Base-by-base conservation (phyloP, 768 basidiomycete genomes). In the Calocybe cyanea region DNA sequence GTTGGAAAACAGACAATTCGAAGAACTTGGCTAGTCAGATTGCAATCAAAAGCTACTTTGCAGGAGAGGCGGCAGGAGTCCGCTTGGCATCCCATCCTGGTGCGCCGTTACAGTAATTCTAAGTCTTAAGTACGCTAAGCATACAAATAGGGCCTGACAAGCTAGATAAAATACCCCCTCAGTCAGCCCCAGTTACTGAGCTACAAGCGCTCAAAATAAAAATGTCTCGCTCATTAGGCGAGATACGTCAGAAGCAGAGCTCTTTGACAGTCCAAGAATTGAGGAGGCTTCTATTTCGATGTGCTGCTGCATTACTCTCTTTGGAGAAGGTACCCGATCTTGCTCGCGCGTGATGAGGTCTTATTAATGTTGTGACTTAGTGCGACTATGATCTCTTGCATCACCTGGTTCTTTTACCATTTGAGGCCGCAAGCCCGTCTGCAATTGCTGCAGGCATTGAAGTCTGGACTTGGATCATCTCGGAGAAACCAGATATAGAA, bases 381-480 rank as follows among this genome's bases (percentile, higher is more conserved):
- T 84, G 82, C 59, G 91, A 98, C 48, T 77, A 87, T 57, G 87
- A 87, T 18, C 71, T 98, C 11, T 68, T 98, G 8, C 87, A 90
- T 64, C 85, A 92, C 61, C 70, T 98, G 19, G 93, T 98, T 7
- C 73, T 77, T 25, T 64, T 98, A 14, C 96, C 96, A 0, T 89
- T 98, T 56, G 85, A 88, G 45, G 84, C 89, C 2, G 91, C 91
- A 51, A 93, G 88, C 1, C 91, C 93, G 1, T 71, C 88, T 3
- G 82, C 92, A 1, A 80, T 97, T 46, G 77, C 89, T 13, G 80
- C 89, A 1, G 94, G 91, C 0, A 84, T 93, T 34, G 93, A 98
- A 59, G 85, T 87, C 8, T 98, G 96, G 96, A 92, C 87, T 2
- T 97, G 94, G 94, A 76, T 96, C 0, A 86, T 96, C 42, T 81